Evolutionary conservation across 2,329 filamentous ascomycete genomes (phyloP), one percentile per base, ranked within the genome.

Genomic region (Coccinonectria pachysandricola): DNA sequence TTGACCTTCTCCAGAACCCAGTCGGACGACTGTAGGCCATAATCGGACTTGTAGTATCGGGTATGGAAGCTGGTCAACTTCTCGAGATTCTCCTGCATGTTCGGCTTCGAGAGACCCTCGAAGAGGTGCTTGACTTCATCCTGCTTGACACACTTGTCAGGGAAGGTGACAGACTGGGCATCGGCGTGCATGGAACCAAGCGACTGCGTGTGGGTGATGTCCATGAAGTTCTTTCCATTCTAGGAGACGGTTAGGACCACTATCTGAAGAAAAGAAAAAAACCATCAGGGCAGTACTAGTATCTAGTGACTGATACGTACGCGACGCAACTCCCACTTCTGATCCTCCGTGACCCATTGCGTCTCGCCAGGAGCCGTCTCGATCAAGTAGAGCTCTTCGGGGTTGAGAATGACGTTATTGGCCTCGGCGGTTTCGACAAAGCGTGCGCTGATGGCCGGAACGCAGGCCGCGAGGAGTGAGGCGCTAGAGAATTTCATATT

Each of bases 241-340:
- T 92, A 44, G 19, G n/a, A 3, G 10, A n/a, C 11, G 4, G 23
- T 36, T 25, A 48, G 38, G 13, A 26, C n/a, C n/a, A n/a, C n/a
- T n/a, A n/a, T n/a, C n/a, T n/a, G n/a, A n/a, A n/a, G n/a, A n/a
- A n/a, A n/a, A n/a, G n/a, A n/a, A n/a, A n/a, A n/a, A n/a, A n/a
- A n/a, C n/a, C n/a, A n/a, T n/a, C n/a, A n/a, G n/a, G n/a, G n/a
- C n/a, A n/a, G n/a, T n/a, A n/a, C n/a, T n/a, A n/a, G n/a, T n/a
- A n/a, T n/a, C n/a, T n/a, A n/a, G n/a, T n/a, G n/a, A n/a, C n/a
- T n/a, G n/a, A n/a, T n/a, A 59, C 73, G 31, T 68, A 92, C 86
- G 42, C 85, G 69, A 48, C 81, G 78, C 38, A 96, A 62, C 54
- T 79, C 76, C 86, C 88, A 95, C 59, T 96, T 98, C 61, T 95